A percentile compares a stretch with the other conserved stretches of the same genome.
Conservation (phyloP, 495 filamentous ascomycete genomes). For the Friedmanniomyces endolithicus region DNA sequence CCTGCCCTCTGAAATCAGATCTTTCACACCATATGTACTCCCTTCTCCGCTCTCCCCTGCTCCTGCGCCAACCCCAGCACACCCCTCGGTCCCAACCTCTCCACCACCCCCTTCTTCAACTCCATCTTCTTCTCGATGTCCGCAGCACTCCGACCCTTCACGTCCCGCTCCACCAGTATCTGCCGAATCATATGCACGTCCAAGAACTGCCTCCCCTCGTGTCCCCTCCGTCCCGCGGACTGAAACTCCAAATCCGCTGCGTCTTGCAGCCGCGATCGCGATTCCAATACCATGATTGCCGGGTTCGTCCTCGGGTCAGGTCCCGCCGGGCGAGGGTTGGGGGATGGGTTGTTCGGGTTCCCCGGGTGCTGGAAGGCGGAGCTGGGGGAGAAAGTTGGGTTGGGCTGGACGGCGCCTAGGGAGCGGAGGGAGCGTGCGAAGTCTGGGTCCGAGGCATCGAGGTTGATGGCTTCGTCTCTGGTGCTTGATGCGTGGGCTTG, state of each 20-base stretch:
- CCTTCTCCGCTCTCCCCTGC: constrained; percentile 19
- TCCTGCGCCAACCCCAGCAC: constrained; percentile 32
- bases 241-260: constrained; percentile 46
- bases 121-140: constrained; percentile 51
- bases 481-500: not conserved
- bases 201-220: constrained; percentile 43
- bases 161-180: constrained; percentile 48
- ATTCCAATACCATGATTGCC: constrained; percentile 41
- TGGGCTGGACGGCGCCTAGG: constrained; percentile 53
- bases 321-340: constrained; percentile 3
- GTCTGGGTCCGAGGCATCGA: constrained; percentile 52
- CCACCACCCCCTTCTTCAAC: constrained; percentile 46
- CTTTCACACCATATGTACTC: constrained; percentile 13
- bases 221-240: constrained; percentile 36
- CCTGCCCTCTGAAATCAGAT: no score
- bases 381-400: constrained; percentile 44
- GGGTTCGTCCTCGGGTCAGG: constrained; percentile 42
- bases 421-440: constrained; percentile 49
- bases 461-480: constrained; percentile 44
- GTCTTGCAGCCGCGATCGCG: constrained; percentile 44
- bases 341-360: constrained; percentile 19
- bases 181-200: constrained; percentile 50
- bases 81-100: constrained; percentile 40
- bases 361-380: constrained; percentile 35
- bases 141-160: constrained; percentile 34